Evolutionary conservation across 345 rosid species (phyloP).

Genomic region (Hypericum perforatum): DNA sequence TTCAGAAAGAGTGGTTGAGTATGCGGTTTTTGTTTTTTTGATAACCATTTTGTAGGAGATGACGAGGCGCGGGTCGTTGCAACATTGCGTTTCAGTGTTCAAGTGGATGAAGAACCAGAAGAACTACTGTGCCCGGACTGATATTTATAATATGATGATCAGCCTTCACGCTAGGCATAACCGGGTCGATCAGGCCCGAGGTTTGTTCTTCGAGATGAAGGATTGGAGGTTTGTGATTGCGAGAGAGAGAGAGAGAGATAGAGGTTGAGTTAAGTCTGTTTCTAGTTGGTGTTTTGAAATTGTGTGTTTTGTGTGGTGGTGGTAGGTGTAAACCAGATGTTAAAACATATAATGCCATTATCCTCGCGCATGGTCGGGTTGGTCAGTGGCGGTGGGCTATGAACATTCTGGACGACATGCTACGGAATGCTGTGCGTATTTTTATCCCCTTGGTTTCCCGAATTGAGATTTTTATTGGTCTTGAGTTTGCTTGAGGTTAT

Average conservation of each 20-base stretch:
- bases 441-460: conserved; percentile 26
- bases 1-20: not conserved
- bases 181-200: conserved; percentile 73
- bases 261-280: too few species aligned
- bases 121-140: conserved; percentile 71
- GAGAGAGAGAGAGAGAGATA: too few species aligned
- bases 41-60: conserved; percentile 39
- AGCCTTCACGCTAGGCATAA: conserved; percentile 77
- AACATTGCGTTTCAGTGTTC: conserved; percentile 53
- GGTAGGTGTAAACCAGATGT: conserved; percentile 83
- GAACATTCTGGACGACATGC: conserved; percentile 88
- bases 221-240: conserved; percentile 54
- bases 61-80: conserved; percentile 62
- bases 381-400: conserved; percentile 97
- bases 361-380: conserved; percentile 76
- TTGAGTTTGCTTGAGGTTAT: conserved; percentile 30
- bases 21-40: not conserved
- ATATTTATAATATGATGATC: conserved; percentile 83
- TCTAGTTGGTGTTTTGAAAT: not conserved
- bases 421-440: conserved; percentile 73
- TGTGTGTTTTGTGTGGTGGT: conserved; percentile 2
- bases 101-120: conserved; percentile 74
- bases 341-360: conserved; percentile 84
- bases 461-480: conserved; percentile 23
- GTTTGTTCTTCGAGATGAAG: conserved; percentile 94